phyloP scores from a whole-genome alignment of 208 protist genomes.

The Crithidia expoeki region DNA sequence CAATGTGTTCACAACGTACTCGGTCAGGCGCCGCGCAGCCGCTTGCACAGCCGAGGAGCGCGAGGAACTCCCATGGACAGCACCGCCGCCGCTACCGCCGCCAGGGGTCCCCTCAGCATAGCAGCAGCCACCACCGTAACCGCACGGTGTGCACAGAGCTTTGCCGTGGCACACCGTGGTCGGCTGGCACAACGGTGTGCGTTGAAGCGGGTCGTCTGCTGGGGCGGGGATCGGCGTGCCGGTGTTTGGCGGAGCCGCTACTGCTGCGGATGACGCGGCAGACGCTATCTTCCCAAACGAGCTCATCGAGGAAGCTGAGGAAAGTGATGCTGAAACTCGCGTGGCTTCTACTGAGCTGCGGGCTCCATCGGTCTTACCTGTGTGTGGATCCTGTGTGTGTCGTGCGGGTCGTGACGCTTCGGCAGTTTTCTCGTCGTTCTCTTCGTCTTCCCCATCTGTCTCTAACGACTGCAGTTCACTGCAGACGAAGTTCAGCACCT shows the following conservation, averaged over 20 bases:
- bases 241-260: background rate
- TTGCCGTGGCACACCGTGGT: background rate
- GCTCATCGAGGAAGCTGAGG: background rate
- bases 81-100: constrained; percentile 2
- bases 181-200: constrained; percentile 14
- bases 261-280: background rate
- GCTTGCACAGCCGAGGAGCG: constrained; percentile 22
- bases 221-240: background rate
- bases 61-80: background rate
- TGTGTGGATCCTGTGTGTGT: too few relatives aligned
- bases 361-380: background rate
- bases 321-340: too few relatives aligned
- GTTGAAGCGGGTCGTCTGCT: background rate
- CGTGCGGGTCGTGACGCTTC: background rate
- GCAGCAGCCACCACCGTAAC: background rate
- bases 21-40: constrained; percentile 34
- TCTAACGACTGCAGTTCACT: constrained; percentile 24
- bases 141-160: constrained; percentile 9
- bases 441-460: background rate
- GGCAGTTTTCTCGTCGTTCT: background rate
- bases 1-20: constrained; percentile 46
- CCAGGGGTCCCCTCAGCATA: constrained; percentile 2
- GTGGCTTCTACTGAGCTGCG: background rate
- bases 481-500: constrained; percentile 60
- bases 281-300: background rate